phyloP scores from a whole-genome alignment of 108 stramenopile genomes.

The Chaetoceros muelleri region DNA sequence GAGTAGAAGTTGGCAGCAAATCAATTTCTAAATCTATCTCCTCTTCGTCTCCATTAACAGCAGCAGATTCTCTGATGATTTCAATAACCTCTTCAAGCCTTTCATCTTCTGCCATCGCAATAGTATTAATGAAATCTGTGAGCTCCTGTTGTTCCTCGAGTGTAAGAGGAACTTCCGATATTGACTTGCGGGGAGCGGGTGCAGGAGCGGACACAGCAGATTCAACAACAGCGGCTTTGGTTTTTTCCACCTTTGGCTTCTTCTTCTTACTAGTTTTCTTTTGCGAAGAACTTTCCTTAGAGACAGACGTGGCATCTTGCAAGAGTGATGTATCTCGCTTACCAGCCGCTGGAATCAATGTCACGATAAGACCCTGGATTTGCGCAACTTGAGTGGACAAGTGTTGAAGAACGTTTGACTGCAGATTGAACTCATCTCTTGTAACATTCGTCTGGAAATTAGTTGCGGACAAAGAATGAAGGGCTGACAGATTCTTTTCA shows the following conservation, averaged over 20 bases:
- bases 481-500: neutral
- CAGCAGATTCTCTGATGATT: conserved; percentile 75
- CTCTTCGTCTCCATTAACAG: conserved; percentile 63
- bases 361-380: conserved; percentile 42
- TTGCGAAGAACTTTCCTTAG: neutral
- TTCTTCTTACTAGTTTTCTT: conserved; percentile 46
- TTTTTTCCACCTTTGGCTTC: conserved; percentile 33
- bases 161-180: conserved; percentile 30
- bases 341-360: conserved; percentile 29
- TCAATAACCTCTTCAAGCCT: conserved; percentile 61
- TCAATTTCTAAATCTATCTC: conserved; percentile 86
- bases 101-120: conserved; percentile 19
- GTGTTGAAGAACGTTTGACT: conserved; percentile 56
- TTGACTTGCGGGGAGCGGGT: conserved; percentile 29
- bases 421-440: conserved; percentile 55
- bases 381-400: conserved; percentile 59
- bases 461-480: neutral
- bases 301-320: neutral
- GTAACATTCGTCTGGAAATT: conserved; percentile 19
- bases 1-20: conserved; percentile 58
- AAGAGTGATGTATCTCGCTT: conserved; percentile 1
- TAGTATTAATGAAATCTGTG: conserved; percentile 65
- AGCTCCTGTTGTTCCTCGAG: conserved; percentile 69
- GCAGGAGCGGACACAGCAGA: conserved; percentile 12
- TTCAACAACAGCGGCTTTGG: conserved; percentile 6